These are phyloP conservation scores for Coleophoma crateriformis DNA, from an alignment of 2,329 filamentous ascomycete genomes.

Conservation along the genomic window DNA sequence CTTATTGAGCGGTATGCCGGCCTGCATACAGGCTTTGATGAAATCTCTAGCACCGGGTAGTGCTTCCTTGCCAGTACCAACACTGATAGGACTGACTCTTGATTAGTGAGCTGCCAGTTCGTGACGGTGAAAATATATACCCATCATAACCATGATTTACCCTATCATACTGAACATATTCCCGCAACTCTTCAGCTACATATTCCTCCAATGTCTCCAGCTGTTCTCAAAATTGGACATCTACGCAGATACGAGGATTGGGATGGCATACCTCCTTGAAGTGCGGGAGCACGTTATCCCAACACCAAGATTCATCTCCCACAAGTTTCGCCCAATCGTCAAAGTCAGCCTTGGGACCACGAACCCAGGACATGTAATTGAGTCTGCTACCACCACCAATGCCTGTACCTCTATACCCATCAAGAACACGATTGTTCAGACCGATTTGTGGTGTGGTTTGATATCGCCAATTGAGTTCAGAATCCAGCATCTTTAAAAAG, in stretches of 20 bases:
- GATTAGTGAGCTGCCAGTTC: not conserved
- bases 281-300: conserved; percentile 37
- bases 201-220: not conserved
- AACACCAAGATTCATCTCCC: conserved; percentile 37
- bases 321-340: conserved; percentile 35
- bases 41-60: not conserved
- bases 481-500: conserved; percentile 1
- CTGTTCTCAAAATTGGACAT: not conserved
- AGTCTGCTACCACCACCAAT: conserved; percentile 31
- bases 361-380: conserved; percentile 27
- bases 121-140: not conserved
- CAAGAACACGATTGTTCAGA: not conserved
- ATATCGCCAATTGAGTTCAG: conserved; percentile 1
- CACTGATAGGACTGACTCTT: not conserved
- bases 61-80: not conserved
- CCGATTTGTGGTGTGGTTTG: conserved; percentile 1
- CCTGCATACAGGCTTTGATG: not conserved
- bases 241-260: too few relatives aligned
- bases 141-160: not conserved
- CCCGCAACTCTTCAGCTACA: not conserved
- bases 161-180: not conserved
- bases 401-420: not conserved
- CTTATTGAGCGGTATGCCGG: not conserved
- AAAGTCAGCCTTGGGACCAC: conserved; percentile 29
- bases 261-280: conserved; percentile 24